Percentiles rank a stretch among this genome's conserved stretches.
phyloP scores from a whole-genome alignment of 495 filamentous ascomycete species.

The Penicillium ochrochloron region DNA sequence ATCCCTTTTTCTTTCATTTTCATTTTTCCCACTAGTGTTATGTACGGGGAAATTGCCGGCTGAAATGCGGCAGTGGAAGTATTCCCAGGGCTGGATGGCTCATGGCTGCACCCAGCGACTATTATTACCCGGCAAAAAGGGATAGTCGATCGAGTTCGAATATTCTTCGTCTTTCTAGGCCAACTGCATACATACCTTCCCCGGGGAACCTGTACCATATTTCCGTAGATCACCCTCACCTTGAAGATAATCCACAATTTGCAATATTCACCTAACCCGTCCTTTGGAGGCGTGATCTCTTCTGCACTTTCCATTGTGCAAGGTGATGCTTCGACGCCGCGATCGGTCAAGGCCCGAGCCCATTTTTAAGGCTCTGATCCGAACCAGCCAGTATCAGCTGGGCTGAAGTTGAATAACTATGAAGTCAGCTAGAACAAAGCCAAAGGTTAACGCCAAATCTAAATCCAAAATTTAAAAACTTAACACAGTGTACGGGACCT shows the following conservation, averaged over 20 bases:
- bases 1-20: neutral
- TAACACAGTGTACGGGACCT: neutral
- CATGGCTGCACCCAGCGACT: conserved; percentile 26
- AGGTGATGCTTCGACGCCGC: neutral
- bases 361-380: conserved; percentile 4
- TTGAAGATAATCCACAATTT: neutral
- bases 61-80: conserved; percentile 5
- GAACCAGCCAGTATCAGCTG: conserved; percentile 18
- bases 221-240: conserved; percentile 22
- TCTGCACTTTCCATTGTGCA: conserved; percentile 1
- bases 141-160: conserved; percentile 24
- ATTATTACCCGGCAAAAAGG: conserved; percentile 29
- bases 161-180: conserved; percentile 23
- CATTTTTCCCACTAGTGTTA: neutral
- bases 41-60: conserved; percentile 7
- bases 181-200: conserved; percentile 22
- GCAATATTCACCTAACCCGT: neutral
- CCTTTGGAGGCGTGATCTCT: neutral
- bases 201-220: conserved; percentile 29
- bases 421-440: neutral
- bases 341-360: conserved; percentile 5
- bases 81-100: conserved; percentile 12
- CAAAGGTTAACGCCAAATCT: neutral
- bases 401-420: conserved; percentile 6
- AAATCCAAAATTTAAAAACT: neutral